phyloP scores from a whole-genome alignment of 139 green algal genomes.

The Volvox reticuliferus region DNA sequence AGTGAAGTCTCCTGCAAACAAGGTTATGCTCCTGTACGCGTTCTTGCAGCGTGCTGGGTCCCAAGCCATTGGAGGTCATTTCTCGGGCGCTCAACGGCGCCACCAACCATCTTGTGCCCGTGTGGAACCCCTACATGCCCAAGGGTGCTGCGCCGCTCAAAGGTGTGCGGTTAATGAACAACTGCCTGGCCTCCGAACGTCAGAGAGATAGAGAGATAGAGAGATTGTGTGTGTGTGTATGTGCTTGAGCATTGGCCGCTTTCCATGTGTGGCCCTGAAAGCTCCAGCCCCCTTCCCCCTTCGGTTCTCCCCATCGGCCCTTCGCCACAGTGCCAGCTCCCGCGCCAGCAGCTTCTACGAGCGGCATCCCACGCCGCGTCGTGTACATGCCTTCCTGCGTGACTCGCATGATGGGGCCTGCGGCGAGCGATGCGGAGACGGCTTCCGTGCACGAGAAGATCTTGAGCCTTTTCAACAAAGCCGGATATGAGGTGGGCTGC shows the following conservation, averaged over 20 bases:
- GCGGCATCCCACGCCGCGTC: conserved; percentile 75
- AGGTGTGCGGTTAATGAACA: conserved; percentile 24
- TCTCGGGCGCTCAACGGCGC: conserved; percentile 35
- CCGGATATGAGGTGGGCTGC: conserved; percentile 61
- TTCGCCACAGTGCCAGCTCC: conserved; percentile 34
- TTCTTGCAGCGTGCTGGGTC: conserved; percentile 61
- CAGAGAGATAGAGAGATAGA: no score
- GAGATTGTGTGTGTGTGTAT: no score
- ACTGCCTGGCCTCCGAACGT: no score
- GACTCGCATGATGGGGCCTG: conserved; percentile 96
- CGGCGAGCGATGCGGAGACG: conserved; percentile 76
- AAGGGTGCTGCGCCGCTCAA: conserved; percentile 77
- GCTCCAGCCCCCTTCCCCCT: no score
- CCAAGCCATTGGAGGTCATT: conserved; percentile 25
- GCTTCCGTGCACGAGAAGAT: conserved; percentile 92
- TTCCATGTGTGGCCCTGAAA: no score
- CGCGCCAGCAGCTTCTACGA: background rate
- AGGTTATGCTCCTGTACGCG: no score
- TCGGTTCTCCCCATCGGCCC: no score
- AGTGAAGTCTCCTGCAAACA: no score
- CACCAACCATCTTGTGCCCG: conserved; percentile 83
- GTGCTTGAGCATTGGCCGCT: no score
- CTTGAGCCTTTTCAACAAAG: conserved; percentile 92
- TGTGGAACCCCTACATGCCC: conserved; percentile 98
- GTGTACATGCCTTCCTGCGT: conserved; percentile 96